Conservation (phyloP, 2,329 filamentous ascomycete genomes). For the Aspergillus uvarum region DNA sequence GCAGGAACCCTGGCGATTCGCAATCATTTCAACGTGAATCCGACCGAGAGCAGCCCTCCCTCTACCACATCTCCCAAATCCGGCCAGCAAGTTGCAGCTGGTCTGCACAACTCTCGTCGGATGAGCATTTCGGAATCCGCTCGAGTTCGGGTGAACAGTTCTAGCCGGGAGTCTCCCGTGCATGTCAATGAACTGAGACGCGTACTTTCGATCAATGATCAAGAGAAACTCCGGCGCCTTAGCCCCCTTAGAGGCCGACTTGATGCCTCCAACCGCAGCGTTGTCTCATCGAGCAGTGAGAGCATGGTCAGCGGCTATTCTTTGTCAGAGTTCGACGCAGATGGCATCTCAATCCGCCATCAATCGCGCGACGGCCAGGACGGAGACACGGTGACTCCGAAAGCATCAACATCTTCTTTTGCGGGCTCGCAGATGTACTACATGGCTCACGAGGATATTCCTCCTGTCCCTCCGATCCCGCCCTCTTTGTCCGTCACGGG, state of each 20-base stretch:
- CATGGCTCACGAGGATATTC: conserved; percentile 36
- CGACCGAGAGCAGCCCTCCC: conserved; percentile 32
- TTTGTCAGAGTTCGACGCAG: conserved; percentile 35
- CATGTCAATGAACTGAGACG: conserved; percentile 51
- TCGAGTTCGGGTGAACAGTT: conserved; percentile 36
- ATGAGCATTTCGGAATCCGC: conserved; percentile 40
- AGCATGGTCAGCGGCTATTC: conserved; percentile 47
- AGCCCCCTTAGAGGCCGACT: conserved; percentile 46
- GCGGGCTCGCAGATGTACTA: conserved; percentile 11
- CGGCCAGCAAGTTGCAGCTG: conserved; percentile 25
- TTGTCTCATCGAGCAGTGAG: conserved; percentile 44
- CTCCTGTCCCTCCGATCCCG: conserved; percentile 49
- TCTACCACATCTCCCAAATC: conserved; percentile 27
- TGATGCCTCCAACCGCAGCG: conserved; percentile 33
- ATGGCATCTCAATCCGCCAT: conserved; percentile 28
- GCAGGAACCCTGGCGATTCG: conserved; percentile 53
- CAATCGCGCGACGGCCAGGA: conserved; percentile 28
- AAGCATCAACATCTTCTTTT: conserved; percentile 25
- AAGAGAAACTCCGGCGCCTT: conserved; percentile 35
- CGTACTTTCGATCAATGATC: conserved; percentile 45
- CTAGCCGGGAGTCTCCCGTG: conserved; percentile 47
- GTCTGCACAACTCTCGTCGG: conserved; percentile 33
- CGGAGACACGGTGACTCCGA: conserved; percentile 35
- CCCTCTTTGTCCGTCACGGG: conserved; percentile 42
- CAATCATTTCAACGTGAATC: conserved; percentile 31